phyloP scores from a whole-genome alignment of 2,329 filamentous ascomycete genomes.

The Juglanconis sp. region DNA sequence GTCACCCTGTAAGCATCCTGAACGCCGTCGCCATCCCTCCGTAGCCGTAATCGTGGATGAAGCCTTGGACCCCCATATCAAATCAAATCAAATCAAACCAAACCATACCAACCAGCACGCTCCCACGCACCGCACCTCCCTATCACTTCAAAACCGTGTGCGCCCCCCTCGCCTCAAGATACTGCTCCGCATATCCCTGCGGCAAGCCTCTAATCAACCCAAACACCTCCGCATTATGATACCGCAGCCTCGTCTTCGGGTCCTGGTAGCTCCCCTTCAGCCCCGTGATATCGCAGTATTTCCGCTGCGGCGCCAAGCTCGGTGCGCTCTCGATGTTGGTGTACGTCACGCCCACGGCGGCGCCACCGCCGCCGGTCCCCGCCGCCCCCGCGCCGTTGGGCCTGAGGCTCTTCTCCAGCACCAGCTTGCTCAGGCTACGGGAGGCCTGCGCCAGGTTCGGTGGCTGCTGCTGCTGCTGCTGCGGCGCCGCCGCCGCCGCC shows the following conservation, averaged over 20 bases:
- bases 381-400: conserved; percentile 30
- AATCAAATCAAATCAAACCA: background rate
- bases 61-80: background rate
- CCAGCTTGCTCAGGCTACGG: conserved; percentile 79
- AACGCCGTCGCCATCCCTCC: conserved; percentile 9
- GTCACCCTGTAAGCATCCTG: background rate
- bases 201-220: conserved; percentile 74
- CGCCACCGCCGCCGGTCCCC: conserved; percentile 32
- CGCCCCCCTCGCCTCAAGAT: conserved; percentile 83
- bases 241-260: conserved; percentile 89
- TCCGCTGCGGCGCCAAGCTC: conserved; percentile 76
- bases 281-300: conserved; percentile 95
- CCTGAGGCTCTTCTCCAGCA: conserved; percentile 76
- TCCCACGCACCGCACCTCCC: conserved; percentile 3
- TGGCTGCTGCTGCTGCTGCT: conserved; percentile 35
- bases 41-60: background rate
- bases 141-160: conserved; percentile 87
- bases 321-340: conserved; percentile 93
- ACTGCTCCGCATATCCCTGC: conserved; percentile 81
- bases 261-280: conserved; percentile 89
- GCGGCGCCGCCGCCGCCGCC: background rate
- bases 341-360: conserved; percentile 76
- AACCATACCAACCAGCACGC: background rate
- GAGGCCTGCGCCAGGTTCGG: conserved; percentile 87
- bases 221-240: conserved; percentile 93